Conservation (phyloP, 495 filamentous ascomycete genomes). For the Neurospora sp. region DNA sequence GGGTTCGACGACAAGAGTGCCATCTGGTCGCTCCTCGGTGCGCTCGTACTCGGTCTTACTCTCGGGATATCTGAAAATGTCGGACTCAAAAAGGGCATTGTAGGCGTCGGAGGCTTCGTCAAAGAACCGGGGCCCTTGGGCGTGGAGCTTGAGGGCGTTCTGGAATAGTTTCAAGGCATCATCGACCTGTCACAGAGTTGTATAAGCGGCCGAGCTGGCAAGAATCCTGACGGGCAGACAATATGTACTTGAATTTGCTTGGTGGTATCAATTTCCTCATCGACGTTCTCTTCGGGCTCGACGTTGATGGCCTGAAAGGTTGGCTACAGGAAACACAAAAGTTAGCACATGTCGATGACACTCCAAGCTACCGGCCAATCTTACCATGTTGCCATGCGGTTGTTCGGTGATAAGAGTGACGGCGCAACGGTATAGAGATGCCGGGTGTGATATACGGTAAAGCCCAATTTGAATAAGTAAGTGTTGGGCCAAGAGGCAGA, state of each 20-base stretch:
- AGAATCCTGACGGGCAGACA: neutral
- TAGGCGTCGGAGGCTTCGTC: slow-evolving; percentile 75
- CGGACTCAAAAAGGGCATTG: slow-evolving; percentile 71
- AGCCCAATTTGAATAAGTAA: neutral
- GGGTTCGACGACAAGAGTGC: slow-evolving; percentile 24
- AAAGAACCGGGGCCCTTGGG: slow-evolving; percentile 69
- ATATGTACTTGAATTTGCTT: slow-evolving; percentile 65
- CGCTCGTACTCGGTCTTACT: slow-evolving; percentile 67
- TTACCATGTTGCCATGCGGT: neutral
- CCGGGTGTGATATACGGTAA: neutral
- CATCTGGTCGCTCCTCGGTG: slow-evolving; percentile 50
- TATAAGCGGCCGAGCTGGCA: neutral
- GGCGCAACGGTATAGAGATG: neutral
- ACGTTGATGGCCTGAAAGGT: slow-evolving; percentile 80
- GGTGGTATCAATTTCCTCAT: slow-evolving; percentile 89
- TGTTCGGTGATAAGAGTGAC: neutral
- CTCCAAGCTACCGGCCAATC: neutral
- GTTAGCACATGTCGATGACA: neutral
- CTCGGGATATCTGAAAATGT: slow-evolving; percentile 88
- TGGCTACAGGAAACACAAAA: slow-evolving; percentile 25
- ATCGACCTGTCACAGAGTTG: slow-evolving; percentile 53
- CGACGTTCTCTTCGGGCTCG: slow-evolving; percentile 79
- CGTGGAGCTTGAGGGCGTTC: slow-evolving; percentile 80
- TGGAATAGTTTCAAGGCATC: slow-evolving; percentile 95
- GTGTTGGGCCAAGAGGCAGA: neutral